These are phyloP conservation scores for Scheffersomyces titani DNA, from an alignment of 1,139 yeast genomes.

Conservation along the genomic window DNA sequence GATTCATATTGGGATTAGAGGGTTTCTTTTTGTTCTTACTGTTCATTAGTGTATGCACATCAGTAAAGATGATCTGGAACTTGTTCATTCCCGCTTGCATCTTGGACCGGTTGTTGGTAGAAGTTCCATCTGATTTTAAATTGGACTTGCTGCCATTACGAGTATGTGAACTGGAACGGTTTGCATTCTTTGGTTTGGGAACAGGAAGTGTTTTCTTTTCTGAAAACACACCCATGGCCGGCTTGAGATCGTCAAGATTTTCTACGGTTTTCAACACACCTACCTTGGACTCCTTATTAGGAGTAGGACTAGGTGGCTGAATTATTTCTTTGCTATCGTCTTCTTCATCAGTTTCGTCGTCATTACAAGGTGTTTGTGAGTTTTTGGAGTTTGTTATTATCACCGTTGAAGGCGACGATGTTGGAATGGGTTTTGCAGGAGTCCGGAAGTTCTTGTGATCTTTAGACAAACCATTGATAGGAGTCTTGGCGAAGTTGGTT, in stretches of 20 bases:
- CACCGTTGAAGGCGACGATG: constrained; percentile 26
- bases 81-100: constrained; percentile 50
- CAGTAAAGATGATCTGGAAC: constrained; percentile 56
- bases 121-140: constrained; percentile 4
- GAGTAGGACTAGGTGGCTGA: constrained; percentile 45
- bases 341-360: constrained; percentile 4
- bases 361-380: constrained; percentile 3
- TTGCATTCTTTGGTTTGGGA: constrained; percentile 26
- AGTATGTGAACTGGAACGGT: constrained; percentile 49
- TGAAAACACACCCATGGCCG: constrained; percentile 47
- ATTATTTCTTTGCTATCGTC: constrained; percentile 4
- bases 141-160: constrained; percentile 33
- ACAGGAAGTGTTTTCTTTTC: constrained; percentile 21
- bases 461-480: constrained; percentile 7
- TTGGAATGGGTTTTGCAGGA: constrained; percentile 20
- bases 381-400: constrained; percentile 18
- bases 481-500: constrained; percentile 23
- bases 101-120: constrained; percentile 23
- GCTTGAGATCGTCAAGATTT: constrained; percentile 21
- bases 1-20: background rate
- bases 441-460: constrained; percentile 13
- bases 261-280: constrained; percentile 5
- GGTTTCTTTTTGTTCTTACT: constrained; percentile 30
- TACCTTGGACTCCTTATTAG: constrained; percentile 26
- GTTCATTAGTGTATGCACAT: constrained; percentile 48